phyloP scores from a whole-genome alignment of 2,329 filamentous ascomycete species.

The Alternaria sp. region DNA sequence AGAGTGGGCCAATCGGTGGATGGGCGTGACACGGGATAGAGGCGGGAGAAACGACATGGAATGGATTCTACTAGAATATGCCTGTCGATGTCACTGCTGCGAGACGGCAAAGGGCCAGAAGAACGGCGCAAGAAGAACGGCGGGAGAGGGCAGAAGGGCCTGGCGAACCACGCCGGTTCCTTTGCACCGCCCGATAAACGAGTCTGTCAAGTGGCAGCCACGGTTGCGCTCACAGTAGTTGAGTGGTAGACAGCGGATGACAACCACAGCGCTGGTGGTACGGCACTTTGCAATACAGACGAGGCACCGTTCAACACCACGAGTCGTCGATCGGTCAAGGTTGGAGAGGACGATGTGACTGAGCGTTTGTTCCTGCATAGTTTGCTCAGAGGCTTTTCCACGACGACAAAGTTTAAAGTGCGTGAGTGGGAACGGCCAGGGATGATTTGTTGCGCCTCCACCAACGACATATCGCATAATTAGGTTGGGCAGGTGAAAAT shows the following conservation, averaged over 20 bases:
- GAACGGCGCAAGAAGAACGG: conserved; percentile 23
- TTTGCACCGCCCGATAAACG: conserved; percentile 27
- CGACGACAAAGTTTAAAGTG: conserved; percentile 13
- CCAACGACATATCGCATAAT: conserved; percentile 23
- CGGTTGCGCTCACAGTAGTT: conserved; percentile 26
- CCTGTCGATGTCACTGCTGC: conserved; percentile 28
- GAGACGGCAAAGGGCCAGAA: conserved; percentile 28
- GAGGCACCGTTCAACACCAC: conserved; percentile 10
- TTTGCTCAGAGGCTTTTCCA: conserved; percentile 26
- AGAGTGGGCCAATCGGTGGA: conserved; percentile 21
- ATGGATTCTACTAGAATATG: conserved; percentile 16
- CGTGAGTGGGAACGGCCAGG: conserved; percentile 8
- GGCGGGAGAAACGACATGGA: conserved; percentile 15
- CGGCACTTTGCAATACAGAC: conserved; percentile 12
- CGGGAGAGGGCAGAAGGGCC: conserved; percentile 12
- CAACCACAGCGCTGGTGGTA: conserved; percentile 24
- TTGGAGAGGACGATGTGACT: conserved; percentile 8
- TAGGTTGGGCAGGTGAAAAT: conserved; percentile 26
- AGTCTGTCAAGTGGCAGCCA: conserved; percentile 32
- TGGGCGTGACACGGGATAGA: conserved; percentile 17
- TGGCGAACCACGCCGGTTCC: conserved; percentile 22
- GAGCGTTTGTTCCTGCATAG: conserved; percentile 34
- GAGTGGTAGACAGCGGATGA: conserved; percentile 26
- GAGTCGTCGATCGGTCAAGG: conserved; percentile 10
- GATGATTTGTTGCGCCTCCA: conserved; percentile 26